Conservation (phyloP, 169 alveolate genomes). For the Eimeria necatrix region DNA sequence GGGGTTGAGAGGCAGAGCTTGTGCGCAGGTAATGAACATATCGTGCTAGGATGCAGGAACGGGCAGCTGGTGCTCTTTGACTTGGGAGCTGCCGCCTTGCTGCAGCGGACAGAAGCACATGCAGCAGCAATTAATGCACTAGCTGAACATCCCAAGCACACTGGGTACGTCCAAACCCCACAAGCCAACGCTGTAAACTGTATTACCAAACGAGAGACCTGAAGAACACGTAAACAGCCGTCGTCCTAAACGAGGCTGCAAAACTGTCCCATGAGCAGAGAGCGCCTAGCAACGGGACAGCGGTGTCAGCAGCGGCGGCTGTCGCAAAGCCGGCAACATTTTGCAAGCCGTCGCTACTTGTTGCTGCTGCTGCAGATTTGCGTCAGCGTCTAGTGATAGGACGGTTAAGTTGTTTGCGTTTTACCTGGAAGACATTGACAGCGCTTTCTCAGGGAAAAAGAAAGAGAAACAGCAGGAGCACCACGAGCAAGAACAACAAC, state of each 20-base stretch:
- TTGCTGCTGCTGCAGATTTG: slow-evolving; percentile 70
- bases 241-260: no score
- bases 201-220: no score
- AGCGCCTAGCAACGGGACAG: not conserved
- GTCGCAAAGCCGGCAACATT: not conserved
- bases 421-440: slow-evolving; percentile 7
- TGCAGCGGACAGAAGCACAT: slow-evolving; percentile 63
- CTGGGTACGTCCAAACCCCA: slow-evolving; percentile 39
- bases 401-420: slow-evolving; percentile 83
- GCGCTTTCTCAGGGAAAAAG: not conserved
- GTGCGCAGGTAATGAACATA: slow-evolving; percentile 76
- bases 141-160: slow-evolving; percentile 78
- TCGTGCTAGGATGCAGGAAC: slow-evolving; percentile 65
- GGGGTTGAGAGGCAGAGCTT: not conserved
- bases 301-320: not conserved
- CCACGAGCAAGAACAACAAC: not conserved
- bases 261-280: no score
- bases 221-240: no score
- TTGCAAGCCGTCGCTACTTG: not conserved
- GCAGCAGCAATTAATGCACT: slow-evolving; percentile 66
- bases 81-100: slow-evolving; percentile 38
- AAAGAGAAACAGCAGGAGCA: not conserved
- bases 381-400: slow-evolving; percentile 88
- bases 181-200: not conserved
- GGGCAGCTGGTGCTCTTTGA: slow-evolving; percentile 69